Base-by-base conservation (phyloP, 1,139 yeast species). In the Suhomyces ambrosiae region DNA sequence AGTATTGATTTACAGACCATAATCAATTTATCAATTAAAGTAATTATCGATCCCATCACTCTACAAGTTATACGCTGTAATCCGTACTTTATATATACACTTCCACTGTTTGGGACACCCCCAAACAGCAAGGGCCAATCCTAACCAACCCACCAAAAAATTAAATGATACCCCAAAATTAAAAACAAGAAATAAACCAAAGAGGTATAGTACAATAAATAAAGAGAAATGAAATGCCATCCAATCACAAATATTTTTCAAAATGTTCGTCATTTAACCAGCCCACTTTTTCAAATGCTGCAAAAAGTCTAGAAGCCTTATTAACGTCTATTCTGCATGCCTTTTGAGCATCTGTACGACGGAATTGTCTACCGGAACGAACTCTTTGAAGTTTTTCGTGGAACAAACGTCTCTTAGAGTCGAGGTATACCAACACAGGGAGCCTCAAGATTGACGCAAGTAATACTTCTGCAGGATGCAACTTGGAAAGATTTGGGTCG, bases 261-360 rank as follows among this genome's bases (percentile, higher is more conserved):
- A 90, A 88, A 61, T 81, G 79, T 29, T 71, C 70, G 61, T 90
- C 96, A 21, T 86, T 78, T 46, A 92, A 78, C 97, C 97, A 92
- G 32, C 97, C 97, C 28, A 87, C 95, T 63, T 83, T 86, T 63
- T 92, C 97, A 60, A 81, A 92, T 21, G 97, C 94, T 21, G 95
- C 94, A 71, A 81, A 92, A 41, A 92, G 69, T 52, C 97, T 76
- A 38, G 95, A 84, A 2, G 97, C 97, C 64, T 92, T 92, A 64
- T 92, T 92, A 40, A 92, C 98, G 63, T 92, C 98, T 47, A 92
- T 90, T 50, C 96, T 80, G 61, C 97, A 90, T 7, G 97, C 96
- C 71, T 92, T 90, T 64, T 92, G 97, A 10, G 97, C 95, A 61
- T 92, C 98, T 0, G 97, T 92, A 66, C 97, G 81, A 68, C 97